Evolutionary conservation across 495 filamentous ascomycete genomes (phyloP), one percentile per base, ranked within the genome.

Genomic region (Annulohypoxylon maeteangense): DNA sequence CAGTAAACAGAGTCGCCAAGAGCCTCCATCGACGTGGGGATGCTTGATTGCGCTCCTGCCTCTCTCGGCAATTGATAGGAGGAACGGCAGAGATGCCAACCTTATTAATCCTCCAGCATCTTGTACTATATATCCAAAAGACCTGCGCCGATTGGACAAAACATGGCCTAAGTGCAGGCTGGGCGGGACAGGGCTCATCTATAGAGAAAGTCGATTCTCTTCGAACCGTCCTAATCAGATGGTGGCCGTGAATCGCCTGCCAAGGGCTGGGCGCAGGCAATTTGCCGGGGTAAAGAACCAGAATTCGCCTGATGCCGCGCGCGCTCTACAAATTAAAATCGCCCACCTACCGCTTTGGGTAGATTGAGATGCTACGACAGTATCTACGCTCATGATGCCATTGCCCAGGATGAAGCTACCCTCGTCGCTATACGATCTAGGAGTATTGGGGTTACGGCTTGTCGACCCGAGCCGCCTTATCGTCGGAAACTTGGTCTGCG

Each of bases 361-460:
- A 73, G 65, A 73, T 73, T 73, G 65, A 27, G 61, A 73, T 73
- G 34, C 65, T 62, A 73, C 70, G 70, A 73, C 70, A 73, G 70
- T 73, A 73, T 73, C 70, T 73, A 73, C 65, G 61, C 62, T 58
- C 65, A 66, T 73, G 70, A 73, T 73, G 70, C 70, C 61, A 69
- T 72, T 61, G 38, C 55, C 65, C 60, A 63, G 40, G 29, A n/a
- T 47, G 10, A 50, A 27, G 47, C 47, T 48, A 66, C 57, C 70
- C 70, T 66, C 61, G 65, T 66, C 70, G 61, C 62, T 68, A 73
- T 61, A 62, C 51, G 61, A 55, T 57, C 55, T 16, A 31, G 12
- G 14, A 36, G 56, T 66, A 62, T 62, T 66, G 44, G 61, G 25
- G 5, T 32, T 1, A 27, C 70, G 70, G 70, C 65, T 62, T 65